phyloP scores from a whole-genome alignment of 2,329 filamentous ascomycete species.

The Talaromyces sp. region DNA sequence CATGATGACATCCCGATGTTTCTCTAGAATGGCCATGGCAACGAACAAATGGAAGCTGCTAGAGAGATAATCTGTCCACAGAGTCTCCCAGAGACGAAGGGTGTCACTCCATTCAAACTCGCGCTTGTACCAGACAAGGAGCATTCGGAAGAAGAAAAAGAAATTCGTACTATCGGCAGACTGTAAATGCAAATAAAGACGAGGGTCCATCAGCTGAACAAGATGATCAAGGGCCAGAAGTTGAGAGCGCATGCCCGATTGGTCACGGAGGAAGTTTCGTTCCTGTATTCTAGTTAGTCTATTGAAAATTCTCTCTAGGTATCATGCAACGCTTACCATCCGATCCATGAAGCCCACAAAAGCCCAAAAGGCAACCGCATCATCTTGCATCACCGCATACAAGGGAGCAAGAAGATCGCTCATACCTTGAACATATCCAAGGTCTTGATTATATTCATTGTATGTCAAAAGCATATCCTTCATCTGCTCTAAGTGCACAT shows the following conservation, averaged over 20 bases:
- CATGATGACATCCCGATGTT: conserved; percentile 96
- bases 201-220: conserved; percentile 94
- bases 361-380: conserved; percentile 94
- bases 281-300: conserved; percentile 53
- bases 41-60: conserved; percentile 94
- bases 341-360: conserved; percentile 96
- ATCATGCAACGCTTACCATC: conserved; percentile 61
- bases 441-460: conserved; percentile 93
- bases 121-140: conserved; percentile 97
- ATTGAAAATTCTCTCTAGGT: not conserved
- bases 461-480: conserved; percentile 99
- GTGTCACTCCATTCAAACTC: conserved; percentile 92
- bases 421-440: conserved; percentile 99
- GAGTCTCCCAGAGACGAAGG: conserved; percentile 82
- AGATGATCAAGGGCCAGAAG: conserved; percentile 89
- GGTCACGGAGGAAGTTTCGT: conserved; percentile 91
- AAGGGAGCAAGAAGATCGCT: conserved; percentile 93
- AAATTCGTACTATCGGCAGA: conserved; percentile 95
- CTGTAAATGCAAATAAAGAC: conserved; percentile 87
- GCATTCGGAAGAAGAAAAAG: conserved; percentile 99
- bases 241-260: conserved; percentile 93
- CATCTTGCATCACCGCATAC: conserved; percentile 96
- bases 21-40: conserved; percentile 90
- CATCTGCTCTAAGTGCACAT: conserved; percentile 97
- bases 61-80: conserved; percentile 92